phyloP scores from a whole-genome alignment of 352 stramenopile genomes.

The Pythium utonaiense region DNA sequence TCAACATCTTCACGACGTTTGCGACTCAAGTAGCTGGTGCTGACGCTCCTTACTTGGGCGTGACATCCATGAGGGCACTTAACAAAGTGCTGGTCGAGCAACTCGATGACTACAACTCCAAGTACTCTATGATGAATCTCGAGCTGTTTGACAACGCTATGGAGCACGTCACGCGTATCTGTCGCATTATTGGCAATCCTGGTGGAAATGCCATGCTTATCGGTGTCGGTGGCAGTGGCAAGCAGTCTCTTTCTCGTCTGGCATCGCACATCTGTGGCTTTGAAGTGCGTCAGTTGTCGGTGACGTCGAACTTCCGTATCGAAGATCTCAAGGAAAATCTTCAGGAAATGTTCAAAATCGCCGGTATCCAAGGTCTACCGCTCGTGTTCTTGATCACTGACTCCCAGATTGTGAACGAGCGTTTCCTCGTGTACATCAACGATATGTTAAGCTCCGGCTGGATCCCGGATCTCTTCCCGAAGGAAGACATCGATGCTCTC shows the following conservation, averaged over 20 bases:
- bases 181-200: slow-evolving; percentile 95
- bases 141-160: slow-evolving; percentile 98
- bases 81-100: slow-evolving; percentile 92
- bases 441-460: slow-evolving; percentile 92
- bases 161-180: slow-evolving; percentile 95
- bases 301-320: slow-evolving; percentile 96
- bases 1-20: slow-evolving; percentile 96
- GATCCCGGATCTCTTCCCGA: slow-evolving; percentile 96
- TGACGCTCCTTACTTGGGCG: slow-evolving; percentile 71
- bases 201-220: slow-evolving; percentile 97
- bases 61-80: slow-evolving; percentile 78
- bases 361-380: slow-evolving; percentile 91
- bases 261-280: slow-evolving; percentile 96
- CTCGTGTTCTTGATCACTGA: slow-evolving; percentile 98
- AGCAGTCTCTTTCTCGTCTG: slow-evolving; percentile 95
- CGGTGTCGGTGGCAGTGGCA: slow-evolving; percentile 95
- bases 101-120: slow-evolving; percentile 96
- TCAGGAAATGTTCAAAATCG: slow-evolving; percentile 94
- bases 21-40: slow-evolving; percentile 63
- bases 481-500: slow-evolving; percentile 95
- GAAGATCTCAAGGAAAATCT: slow-evolving; percentile 97
- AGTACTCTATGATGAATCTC: slow-evolving; percentile 98
- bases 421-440: slow-evolving; percentile 99
- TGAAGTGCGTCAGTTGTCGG: slow-evolving; percentile 93
- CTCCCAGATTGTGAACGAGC: slow-evolving; percentile 97